Evolutionary conservation across 768 basidiomycete genomes (phyloP).

Genomic region (Ramaria rubella): DNA sequence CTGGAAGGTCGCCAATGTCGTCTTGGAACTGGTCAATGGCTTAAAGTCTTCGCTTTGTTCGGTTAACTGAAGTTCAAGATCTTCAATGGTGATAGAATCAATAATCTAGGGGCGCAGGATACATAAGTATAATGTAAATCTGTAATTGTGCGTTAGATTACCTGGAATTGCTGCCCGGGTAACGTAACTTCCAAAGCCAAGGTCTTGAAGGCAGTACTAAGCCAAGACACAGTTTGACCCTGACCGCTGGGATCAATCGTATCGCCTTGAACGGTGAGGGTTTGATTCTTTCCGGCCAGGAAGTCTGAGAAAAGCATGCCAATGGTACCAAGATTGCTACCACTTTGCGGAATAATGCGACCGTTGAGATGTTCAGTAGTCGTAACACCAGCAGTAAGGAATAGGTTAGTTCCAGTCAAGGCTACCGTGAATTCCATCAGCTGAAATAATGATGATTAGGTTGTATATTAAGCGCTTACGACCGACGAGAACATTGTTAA

Average conservation of each 20-base stretch:
- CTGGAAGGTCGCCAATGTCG: slow-evolving; percentile 51
- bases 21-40: slow-evolving; percentile 51
- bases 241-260: slow-evolving; percentile 55
- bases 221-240: slow-evolving; percentile 47
- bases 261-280: slow-evolving; percentile 50
- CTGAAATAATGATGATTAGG: not conserved
- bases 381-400: slow-evolving; percentile 41
- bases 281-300: slow-evolving; percentile 56
- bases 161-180: slow-evolving; percentile 52
- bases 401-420: slow-evolving; percentile 41
- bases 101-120: slow-evolving; percentile 39
- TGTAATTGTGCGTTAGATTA: slow-evolving; percentile 19
- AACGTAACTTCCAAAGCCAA: slow-evolving; percentile 54
- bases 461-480: slow-evolving; percentile 38
- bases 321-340: slow-evolving; percentile 43
- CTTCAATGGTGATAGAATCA: slow-evolving; percentile 52
- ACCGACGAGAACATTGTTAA: slow-evolving; percentile 49
- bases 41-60: slow-evolving; percentile 49
- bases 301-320: slow-evolving; percentile 63
- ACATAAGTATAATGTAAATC: not conserved
- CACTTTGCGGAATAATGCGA: slow-evolving; percentile 56
- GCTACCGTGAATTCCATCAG: slow-evolving; percentile 31
- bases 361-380: slow-evolving; percentile 53
- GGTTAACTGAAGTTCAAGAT: slow-evolving; percentile 48
- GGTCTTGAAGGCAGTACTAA: slow-evolving; percentile 65